Conservation (phyloP, 371 early-diverging fungal genomes). For the Sporodiniella umbellata region DNA sequence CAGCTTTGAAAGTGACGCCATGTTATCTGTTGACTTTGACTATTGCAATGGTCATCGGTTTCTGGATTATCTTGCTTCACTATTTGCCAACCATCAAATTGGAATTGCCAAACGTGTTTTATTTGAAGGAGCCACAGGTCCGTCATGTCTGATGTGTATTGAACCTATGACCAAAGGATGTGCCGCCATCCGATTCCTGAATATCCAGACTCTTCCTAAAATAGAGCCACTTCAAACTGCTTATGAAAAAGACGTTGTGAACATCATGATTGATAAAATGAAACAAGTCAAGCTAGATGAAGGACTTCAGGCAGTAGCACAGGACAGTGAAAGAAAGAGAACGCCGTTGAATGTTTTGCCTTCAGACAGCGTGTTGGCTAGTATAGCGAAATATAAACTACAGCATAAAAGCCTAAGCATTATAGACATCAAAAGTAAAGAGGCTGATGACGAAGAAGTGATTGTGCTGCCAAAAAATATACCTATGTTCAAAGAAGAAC, state of each 20-base stretch:
- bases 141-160: neutral
- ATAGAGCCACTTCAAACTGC: neutral
- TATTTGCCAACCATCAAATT: neutral
- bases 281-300: neutral
- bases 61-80: neutral
- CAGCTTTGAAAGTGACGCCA: neutral
- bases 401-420: neutral
- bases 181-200: constrained; percentile 11
- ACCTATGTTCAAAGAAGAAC: neutral
- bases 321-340: neutral
- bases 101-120: constrained; percentile 13
- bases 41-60: neutral
- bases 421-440: no score
- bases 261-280: neutral
- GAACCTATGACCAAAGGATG: constrained; percentile 4
- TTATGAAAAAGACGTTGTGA: neutral
- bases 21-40: neutral
- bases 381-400: neutral
- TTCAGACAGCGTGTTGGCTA: neutral
- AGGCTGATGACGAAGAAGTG: neutral
- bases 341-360: neutral
- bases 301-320: neutral
- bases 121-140: neutral
- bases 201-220: constrained; percentile 1
- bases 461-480: neutral